phyloP scores from a whole-genome alignment of 805 yeast species.

The Candida maris region DNA sequence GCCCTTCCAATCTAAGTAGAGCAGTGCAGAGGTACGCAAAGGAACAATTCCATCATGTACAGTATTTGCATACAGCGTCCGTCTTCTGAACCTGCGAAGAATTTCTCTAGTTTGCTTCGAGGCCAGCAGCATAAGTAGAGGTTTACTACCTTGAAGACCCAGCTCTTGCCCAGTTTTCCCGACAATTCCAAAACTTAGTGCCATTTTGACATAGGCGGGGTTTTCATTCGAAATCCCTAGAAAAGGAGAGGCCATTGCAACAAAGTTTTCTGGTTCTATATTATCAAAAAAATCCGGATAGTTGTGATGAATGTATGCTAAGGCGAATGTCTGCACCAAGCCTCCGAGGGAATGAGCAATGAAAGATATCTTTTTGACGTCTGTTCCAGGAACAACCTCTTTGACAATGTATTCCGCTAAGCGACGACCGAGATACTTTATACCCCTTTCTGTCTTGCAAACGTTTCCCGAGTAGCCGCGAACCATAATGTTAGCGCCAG shows the following conservation, averaged over 20 bases:
- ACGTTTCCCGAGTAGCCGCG: slow-evolving; percentile 82
- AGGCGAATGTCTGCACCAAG: slow-evolving; percentile 82
- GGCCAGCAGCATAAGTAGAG: slow-evolving; percentile 73
- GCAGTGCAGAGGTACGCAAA: slow-evolving; percentile 78
- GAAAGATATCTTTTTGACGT: slow-evolving; percentile 69
- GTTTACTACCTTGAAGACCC: slow-evolving; percentile 56
- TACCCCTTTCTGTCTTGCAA: slow-evolving; percentile 86
- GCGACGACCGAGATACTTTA: slow-evolving; percentile 76
- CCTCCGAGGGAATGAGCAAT: slow-evolving; percentile 96
- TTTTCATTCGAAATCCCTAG: slow-evolving; percentile 86
- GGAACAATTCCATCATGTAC: slow-evolving; percentile 96
- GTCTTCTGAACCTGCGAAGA: slow-evolving; percentile 56
- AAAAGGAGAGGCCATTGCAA: slow-evolving; percentile 84
- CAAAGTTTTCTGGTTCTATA: slow-evolving; percentile 71
- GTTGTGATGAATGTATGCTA: slow-evolving; percentile 68
- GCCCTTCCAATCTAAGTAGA: slow-evolving; percentile 84
- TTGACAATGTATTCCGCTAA: slow-evolving; percentile 69
- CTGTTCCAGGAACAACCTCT: slow-evolving; percentile 40
- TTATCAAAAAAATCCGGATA: slow-evolving; percentile 67
- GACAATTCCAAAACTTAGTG: slow-evolving; percentile 82
- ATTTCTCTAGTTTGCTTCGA: slow-evolving; percentile 66
- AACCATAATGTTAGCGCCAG: slow-evolving; percentile 66
- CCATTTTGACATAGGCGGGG: slow-evolving; percentile 79
- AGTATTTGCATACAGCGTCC: slow-evolving; percentile 87
- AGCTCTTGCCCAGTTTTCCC: slow-evolving; percentile 92